Conservation (phyloP, 2,329 filamentous ascomycete species). For the Colletotrichum gloeosporioides region DNA sequence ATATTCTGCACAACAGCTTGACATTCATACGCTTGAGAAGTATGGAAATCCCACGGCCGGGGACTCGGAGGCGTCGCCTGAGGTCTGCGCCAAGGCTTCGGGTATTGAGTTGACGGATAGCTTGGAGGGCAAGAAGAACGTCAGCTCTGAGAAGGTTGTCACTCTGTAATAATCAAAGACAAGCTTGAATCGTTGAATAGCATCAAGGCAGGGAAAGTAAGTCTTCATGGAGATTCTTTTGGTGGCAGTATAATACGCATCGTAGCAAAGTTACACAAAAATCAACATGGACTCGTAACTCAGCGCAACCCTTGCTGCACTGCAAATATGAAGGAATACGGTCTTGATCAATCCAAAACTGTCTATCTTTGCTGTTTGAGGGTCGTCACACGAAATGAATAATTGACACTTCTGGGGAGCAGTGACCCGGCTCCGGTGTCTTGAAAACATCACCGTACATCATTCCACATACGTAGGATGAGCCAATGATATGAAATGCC, state of each 20-base stretch:
- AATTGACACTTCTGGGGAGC: neutral
- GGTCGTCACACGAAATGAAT: neutral
- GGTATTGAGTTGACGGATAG: neutral
- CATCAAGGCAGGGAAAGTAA: accelerated
- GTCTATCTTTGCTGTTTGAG: accelerated
- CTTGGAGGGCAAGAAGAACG: neutral
- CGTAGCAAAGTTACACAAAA: neutral
- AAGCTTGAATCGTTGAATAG: accelerated
- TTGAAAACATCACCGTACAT: neutral
- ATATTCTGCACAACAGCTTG: neutral
- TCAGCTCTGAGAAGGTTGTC: neutral
- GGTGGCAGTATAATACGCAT: neutral
- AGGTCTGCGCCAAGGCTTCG: neutral
- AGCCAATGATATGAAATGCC: neutral
- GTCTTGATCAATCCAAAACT: neutral
- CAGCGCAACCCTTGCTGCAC: accelerated
- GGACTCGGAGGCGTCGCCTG: neutral
- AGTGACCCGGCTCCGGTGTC: neutral
- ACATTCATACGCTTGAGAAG: neutral
- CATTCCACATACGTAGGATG: neutral
- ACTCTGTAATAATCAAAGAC: neutral
- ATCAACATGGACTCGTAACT: neutral
- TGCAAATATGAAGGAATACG: accelerated
- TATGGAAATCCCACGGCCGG: neutral
- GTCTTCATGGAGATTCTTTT: accelerated